Base-by-base conservation (phyloP, 306 rosid genomes). In the Nissolia schottii region DNA sequence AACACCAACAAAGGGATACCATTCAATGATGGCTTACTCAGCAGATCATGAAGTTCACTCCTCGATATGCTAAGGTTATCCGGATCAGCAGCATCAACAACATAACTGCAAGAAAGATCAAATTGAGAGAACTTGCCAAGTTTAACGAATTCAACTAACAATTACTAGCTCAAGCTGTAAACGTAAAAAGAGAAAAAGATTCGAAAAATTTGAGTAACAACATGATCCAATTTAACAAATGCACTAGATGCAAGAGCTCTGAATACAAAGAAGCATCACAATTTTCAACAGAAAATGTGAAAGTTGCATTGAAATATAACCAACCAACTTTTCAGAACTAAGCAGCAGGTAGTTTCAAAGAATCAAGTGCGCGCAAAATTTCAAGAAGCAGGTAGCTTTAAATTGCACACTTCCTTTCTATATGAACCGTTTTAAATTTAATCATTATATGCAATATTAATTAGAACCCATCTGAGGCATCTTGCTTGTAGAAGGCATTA, bases 61-160 rank as follows among this genome's bases (percentile, higher is more conserved):
- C 46, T 89, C 55, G 97, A 92, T 63, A 75, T 84, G 79, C 79
- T 79, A 71, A 92, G 83, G 67, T 87, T 92, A 66, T 92, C 96
- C 13, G 87, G 89, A 83, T 92, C 96, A 24, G 97, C 97, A 60
- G 93, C 97, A 89, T 92, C 97, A 75, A 92, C 96, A 70, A 92
- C 97, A 70, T 92, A 92, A 55, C 97, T 92, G 86, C 79, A 78
- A 73, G 23, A 81, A 75, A 63, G 3, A 76, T 23, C 72, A 79
- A 37, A 73, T 27, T 15, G 4, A 20, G 41, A 48, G 51, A 68
- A 28, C 50, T 77, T 20, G 16, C 56, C 11, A 41, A 46, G 65
- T 62, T 54, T 67, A 59, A 64, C 19, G 28, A 49, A 25, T 60
- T 67, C 75, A 41, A 55, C 29, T 25, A 27, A 48, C 50, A 64